Percentiles rank a stretch among this genome's conserved stretches.
Conservation (phyloP, 306 rosid genomes). For the Oxytropis ochrocephala region DNA sequence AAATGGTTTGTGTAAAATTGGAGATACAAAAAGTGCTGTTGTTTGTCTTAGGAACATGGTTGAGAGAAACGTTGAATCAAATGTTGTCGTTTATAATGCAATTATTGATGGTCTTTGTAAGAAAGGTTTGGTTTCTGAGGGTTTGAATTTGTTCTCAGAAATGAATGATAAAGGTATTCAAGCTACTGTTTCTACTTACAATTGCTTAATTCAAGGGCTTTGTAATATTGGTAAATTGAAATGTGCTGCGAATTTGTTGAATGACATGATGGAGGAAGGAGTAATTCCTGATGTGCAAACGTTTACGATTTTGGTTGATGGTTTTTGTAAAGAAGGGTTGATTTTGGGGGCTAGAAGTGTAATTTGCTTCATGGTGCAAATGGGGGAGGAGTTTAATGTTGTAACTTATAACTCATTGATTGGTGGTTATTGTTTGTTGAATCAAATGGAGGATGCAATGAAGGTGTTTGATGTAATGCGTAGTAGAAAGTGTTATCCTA, state of each 20-base stretch:
- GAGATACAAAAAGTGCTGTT: slow-evolving; percentile 15
- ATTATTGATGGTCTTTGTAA: slow-evolving; percentile 28
- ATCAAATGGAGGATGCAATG: slow-evolving; percentile 21
- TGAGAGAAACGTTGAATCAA: neutral
- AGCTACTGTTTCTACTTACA: slow-evolving; percentile 21
- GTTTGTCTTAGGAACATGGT: slow-evolving; percentile 16
- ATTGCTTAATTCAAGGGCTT: slow-evolving; percentile 30
- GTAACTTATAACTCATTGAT: slow-evolving; percentile 34
- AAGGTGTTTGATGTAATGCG: slow-evolving; percentile 21
- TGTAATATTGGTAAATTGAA: slow-evolving; percentile 18
- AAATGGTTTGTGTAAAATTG: slow-evolving; percentile 25
- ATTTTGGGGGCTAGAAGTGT: slow-evolving; percentile 11
- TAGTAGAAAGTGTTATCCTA: neutral
- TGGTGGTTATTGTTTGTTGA: slow-evolving; percentile 24
- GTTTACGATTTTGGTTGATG: slow-evolving; percentile 28
- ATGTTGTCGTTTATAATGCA: slow-evolving; percentile 10
- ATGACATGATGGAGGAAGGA: slow-evolving; percentile 24
- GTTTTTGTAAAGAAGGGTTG: slow-evolving; percentile 31
- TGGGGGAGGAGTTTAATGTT: slow-evolving; percentile 25
- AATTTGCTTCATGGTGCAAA: slow-evolving; percentile 17
- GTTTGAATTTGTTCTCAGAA: slow-evolving; percentile 17
- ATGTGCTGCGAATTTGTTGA: slow-evolving; percentile 8
- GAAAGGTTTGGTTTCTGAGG: slow-evolving; percentile 12
- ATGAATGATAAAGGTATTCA: slow-evolving; percentile 19
- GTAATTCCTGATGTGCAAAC: slow-evolving; percentile 20